Percentiles rank a stretch among this genome's conserved stretches.
Evolutionary conservation across 2,329 filamentous ascomycete species (phyloP).

Genomic region (Leptodontidium sp.): DNA sequence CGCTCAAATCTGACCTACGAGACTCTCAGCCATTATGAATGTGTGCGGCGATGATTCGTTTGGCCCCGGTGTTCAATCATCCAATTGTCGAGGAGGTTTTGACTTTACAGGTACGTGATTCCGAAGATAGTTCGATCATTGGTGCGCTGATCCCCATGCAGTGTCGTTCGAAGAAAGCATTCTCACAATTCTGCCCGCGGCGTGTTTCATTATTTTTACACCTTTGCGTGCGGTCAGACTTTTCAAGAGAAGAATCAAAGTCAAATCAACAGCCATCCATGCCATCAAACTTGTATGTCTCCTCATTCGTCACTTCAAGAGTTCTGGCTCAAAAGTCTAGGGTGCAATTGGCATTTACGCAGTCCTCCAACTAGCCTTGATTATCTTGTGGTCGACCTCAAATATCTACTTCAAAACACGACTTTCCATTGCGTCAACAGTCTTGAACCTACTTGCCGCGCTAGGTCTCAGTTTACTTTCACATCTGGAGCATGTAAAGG

Average conservation of each 20-base stretch:
- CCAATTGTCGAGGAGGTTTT: conserved; percentile 8
- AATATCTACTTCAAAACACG: conserved; percentile 14
- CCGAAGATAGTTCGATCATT: background rate
- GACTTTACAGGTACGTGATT: conserved; percentile 13
- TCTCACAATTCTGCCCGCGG: conserved; percentile 17
- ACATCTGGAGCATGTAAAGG: conserved; percentile 9
- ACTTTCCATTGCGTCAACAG: conserved; percentile 8
- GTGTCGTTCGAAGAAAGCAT: conserved; percentile 21
- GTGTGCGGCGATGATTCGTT: conserved; percentile 11
- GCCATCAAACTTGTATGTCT: conserved; percentile 6
- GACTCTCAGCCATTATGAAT: conserved; percentile 4
- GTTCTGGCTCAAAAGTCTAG: background rate
- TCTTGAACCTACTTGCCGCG: conserved; percentile 9
- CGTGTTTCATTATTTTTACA: conserved; percentile 10
- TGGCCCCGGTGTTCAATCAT: conserved; percentile 7
- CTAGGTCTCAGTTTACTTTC: conserved; percentile 3
- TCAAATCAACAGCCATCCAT: conserved; percentile 13
- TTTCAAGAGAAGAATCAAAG: conserved; percentile 11
- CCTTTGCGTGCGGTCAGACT: conserved; percentile 6
- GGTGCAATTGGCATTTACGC: background rate
- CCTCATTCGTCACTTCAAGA: background rate
- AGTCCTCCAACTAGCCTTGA: background rate
- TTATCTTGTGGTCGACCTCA: conserved; percentile 9
- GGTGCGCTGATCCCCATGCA: background rate
- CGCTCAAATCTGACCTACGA: background rate